Evolutionary conservation across 345 rosid species (phyloP).

Genomic region (rapeseed (Brassica napus)): DNA sequence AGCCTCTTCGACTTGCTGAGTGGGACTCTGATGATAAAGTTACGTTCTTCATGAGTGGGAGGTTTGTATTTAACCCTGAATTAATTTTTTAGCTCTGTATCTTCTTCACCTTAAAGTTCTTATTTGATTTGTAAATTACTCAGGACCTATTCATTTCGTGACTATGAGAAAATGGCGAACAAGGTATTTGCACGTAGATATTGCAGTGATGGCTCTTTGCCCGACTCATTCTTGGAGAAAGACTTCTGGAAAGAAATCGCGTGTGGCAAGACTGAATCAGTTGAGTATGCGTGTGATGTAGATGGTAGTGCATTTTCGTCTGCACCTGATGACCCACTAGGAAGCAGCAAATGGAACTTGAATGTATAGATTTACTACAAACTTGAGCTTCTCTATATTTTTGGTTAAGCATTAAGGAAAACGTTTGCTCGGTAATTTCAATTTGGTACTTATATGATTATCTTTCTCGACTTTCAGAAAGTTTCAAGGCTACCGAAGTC

Average conservation of each 20-base stretch:
- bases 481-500: constrained; percentile 88
- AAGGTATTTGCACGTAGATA: constrained; percentile 93
- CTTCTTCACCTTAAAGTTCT: constrained; percentile 1
- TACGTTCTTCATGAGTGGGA: constrained; percentile 98
- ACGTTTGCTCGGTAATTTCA: background rate
- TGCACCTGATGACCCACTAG: constrained; percentile 79
- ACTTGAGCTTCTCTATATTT: constrained; percentile 1
- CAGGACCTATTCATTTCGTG: constrained; percentile 96
- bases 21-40: constrained; percentile 94
- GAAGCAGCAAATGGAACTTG: constrained; percentile 98
- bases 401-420: constrained; percentile 1
- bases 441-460: constrained; percentile 17
- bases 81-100: constrained; percentile 7
- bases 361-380: constrained; percentile 62
- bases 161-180: constrained; percentile 98
- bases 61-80: constrained; percentile 49
- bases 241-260: constrained; percentile 99
- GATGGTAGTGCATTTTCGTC: constrained; percentile 99
- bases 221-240: constrained; percentile 91
- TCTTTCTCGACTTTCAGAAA: constrained; percentile 52
- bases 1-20: constrained; percentile 97
- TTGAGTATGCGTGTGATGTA: constrained; percentile 99
- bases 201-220: constrained; percentile 87
- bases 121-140: constrained; percentile 40
- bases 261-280: constrained; percentile 91